Conservation (phyloP, 176 grass and related monocot genomes). For the Puya raimondii region DNA sequence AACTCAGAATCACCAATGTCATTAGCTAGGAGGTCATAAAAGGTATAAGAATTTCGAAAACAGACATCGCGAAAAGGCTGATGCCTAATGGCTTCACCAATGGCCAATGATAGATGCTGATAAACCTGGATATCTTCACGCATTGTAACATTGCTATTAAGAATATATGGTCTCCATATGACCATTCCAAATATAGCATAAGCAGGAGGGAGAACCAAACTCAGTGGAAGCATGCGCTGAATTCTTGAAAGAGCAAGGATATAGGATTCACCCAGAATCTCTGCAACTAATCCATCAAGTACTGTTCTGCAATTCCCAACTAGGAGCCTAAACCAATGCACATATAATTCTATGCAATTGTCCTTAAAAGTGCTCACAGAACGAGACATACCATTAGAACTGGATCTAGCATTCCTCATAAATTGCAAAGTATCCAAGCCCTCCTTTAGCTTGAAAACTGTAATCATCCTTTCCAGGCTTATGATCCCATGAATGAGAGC, state of each 20-base stretch:
- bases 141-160: constrained; percentile 29
- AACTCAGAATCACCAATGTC: constrained; percentile 91
- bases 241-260: constrained; percentile 83
- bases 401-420: constrained; percentile 55
- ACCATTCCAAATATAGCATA: constrained; percentile 96
- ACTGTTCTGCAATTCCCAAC: constrained; percentile 82
- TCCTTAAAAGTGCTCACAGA: constrained; percentile 54
- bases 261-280: constrained; percentile 88
- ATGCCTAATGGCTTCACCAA: constrained; percentile 69
- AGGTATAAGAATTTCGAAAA: constrained; percentile 64
- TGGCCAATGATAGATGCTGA: constrained; percentile 50
- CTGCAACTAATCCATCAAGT: constrained; percentile 76
- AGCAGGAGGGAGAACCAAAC: constrained; percentile 57
- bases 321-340: constrained; percentile 88
- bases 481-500: constrained; percentile 72
- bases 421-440: constrained; percentile 76
- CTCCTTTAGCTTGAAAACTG: constrained; percentile 82
- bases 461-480: constrained; percentile 77
- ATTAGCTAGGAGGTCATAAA: constrained; percentile 73
- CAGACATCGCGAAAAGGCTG: constrained; percentile 83
- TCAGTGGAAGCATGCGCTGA: constrained; percentile 71
- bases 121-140: constrained; percentile 73
- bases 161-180: constrained; percentile 78
- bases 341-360: constrained; percentile 54
- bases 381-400: constrained; percentile 63